Base-by-base conservation (phyloP, 1,284 basidiomycete species). In the Rhodofomes roseus region DNA sequence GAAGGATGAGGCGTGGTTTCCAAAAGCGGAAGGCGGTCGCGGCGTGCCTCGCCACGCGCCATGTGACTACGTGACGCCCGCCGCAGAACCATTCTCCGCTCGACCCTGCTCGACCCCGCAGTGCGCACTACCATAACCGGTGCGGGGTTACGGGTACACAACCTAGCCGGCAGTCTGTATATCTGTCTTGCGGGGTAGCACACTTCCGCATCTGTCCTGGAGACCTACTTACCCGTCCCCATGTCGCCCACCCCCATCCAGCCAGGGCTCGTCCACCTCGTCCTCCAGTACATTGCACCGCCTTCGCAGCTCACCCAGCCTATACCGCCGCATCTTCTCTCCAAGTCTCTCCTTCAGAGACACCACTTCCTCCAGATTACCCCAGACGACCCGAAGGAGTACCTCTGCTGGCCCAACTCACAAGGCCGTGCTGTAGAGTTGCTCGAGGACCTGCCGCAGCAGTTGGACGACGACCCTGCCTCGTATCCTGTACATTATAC, bases 391-490 rank as follows among this genome's bases (percentile, higher is more conserved):
- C 75, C 81, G 5, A 64, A 73, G 25, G 76, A 81, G 7, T 91
- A 91, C 68, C 77, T 91, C 53, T 81, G 80, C 65, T 92, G 89
- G 89, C 86, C 89, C 11, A 78, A 66, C 68, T 54, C 73, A 69
- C 60, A 63, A 20, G 46, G 58, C 1, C 66, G 62, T 41, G 68
- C 68, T 40, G 69, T 81, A 56, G 73, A 77, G 46, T 75, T 85
- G 23, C 77, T 90, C 29, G 80, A 82, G 61, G 66, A 68, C 41
- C 70, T 79, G 41, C 73, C 74, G 23, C 69, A 71, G 56, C 73
- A 73, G 25, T 61, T 74, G 56, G 76, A 79, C 55, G 75, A 74
- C 60, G 64, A 68, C 58, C 73, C 66, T 54, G 64, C 58, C 51
- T 59, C 68, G 48, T 77, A 77, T 66, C 70, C 74, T 48, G 76